phyloP scores from a whole-genome alignment of 2,329 filamentous ascomycete species.

The Huntiella moniliformis region DNA sequence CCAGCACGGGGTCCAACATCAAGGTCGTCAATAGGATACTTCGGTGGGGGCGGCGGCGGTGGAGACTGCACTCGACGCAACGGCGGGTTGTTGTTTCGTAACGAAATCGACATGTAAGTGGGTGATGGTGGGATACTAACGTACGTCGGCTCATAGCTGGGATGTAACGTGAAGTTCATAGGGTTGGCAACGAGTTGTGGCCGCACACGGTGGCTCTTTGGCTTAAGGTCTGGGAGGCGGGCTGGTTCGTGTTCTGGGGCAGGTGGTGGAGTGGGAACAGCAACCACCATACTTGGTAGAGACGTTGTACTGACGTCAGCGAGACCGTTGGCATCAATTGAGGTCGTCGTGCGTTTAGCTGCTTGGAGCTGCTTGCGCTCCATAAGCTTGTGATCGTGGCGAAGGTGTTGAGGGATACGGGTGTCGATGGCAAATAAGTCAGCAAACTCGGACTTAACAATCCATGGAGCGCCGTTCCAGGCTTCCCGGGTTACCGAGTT shows the following conservation, averaged over 20 bases:
- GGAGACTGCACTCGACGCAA: slow-evolving; percentile 18
- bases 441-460: slow-evolving; percentile 76
- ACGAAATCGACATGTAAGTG: slow-evolving; percentile 10
- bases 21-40: slow-evolving; percentile 90
- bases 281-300: neutral
- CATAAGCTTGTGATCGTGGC: slow-evolving; percentile 59
- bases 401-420: slow-evolving; percentile 66
- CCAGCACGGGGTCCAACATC: slow-evolving; percentile 54
- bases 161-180: slow-evolving; percentile 5
- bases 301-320: slow-evolving; percentile 13
- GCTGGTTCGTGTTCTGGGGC: slow-evolving; percentile 22
- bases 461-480: slow-evolving; percentile 93
- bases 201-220: slow-evolving; percentile 30
- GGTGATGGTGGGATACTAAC: slow-evolving; percentile 10
- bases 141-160: slow-evolving; percentile 10
- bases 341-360: slow-evolving; percentile 38
- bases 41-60: slow-evolving; percentile 56
- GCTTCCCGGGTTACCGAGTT: slow-evolving; percentile 81
- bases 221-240: slow-evolving; percentile 53
- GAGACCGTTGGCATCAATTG: slow-evolving; percentile 25
- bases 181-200: slow-evolving; percentile 10
- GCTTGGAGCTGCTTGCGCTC: slow-evolving; percentile 57
- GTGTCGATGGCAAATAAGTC: slow-evolving; percentile 69
- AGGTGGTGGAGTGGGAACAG: neutral
- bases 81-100: slow-evolving; percentile 19